These are phyloP conservation scores for Spathaspora girioi DNA, from an alignment of 805 yeast genomes.

Conservation along the genomic window DNA sequence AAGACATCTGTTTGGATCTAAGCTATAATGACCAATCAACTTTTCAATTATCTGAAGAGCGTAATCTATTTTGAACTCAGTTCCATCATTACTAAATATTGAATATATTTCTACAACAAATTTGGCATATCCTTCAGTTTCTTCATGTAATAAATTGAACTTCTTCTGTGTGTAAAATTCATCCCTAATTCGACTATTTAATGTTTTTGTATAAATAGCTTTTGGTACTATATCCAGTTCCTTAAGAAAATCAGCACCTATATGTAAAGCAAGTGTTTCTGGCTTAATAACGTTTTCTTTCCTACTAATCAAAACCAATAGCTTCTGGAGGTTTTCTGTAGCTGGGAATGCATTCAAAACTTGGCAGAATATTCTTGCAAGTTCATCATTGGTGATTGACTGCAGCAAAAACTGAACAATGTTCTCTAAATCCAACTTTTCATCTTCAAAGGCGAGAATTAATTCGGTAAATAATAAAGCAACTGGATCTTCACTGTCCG, in stretches of 20 bases:
- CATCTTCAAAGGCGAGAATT: slow-evolving; percentile 23
- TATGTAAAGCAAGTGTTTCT: slow-evolving; percentile 26
- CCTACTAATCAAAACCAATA: slow-evolving; percentile 20
- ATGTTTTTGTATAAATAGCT: slow-evolving; percentile 30
- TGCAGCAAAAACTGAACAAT: slow-evolving; percentile 20
- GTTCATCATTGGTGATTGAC: slow-evolving; percentile 27
- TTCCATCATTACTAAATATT: slow-evolving; percentile 35
- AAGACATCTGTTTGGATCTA: slow-evolving; percentile 70
- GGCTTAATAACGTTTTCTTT: slow-evolving; percentile 24
- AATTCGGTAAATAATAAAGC: slow-evolving; percentile 32
- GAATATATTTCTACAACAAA: slow-evolving; percentile 47
- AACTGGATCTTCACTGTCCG: slow-evolving; percentile 13
- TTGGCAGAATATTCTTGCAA: slow-evolving; percentile 34
- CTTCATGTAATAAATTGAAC: slow-evolving; percentile 69
- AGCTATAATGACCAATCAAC: slow-evolving; percentile 67
- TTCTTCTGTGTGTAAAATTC: slow-evolving; percentile 48
- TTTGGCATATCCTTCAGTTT: slow-evolving; percentile 73
- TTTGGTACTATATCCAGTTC: slow-evolving; percentile 27
- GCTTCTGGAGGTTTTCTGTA: slow-evolving; percentile 15
- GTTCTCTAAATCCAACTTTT: slow-evolving; percentile 10
- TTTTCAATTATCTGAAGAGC: slow-evolving; percentile 48
- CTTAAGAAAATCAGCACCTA: slow-evolving; percentile 26
- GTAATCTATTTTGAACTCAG: slow-evolving; percentile 38
- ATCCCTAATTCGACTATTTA: slow-evolving; percentile 37
- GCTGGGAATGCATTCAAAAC: slow-evolving; percentile 36